A percentile compares a stretch with the other conserved stretches of the same genome.
Evolutionary conservation across 2,329 filamentous ascomycete genomes (phyloP).

Genomic region (Hypomyces perniciosus): DNA sequence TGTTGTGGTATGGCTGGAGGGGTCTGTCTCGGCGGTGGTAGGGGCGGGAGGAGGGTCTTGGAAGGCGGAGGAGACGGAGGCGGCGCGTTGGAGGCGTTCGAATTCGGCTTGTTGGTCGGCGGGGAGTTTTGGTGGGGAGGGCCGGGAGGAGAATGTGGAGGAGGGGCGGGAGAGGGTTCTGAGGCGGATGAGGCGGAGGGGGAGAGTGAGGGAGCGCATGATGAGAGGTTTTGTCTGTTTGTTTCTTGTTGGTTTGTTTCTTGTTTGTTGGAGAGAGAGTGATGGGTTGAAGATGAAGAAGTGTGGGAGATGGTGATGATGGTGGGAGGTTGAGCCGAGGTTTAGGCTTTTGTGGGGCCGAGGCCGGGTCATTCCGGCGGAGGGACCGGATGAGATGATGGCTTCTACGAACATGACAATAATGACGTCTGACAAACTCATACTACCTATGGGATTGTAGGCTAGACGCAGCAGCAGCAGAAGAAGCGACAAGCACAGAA

Average conservation of each 20-base stretch:
- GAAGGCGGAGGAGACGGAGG: slow-evolving; percentile 40
- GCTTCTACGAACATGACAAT: no score
- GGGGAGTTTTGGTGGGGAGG: slow-evolving; percentile 79
- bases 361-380: background rate
- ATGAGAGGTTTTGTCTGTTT: slow-evolving; percentile 1
- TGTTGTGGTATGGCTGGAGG: slow-evolving; percentile 12
- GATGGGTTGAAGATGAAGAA: slow-evolving; percentile 3
- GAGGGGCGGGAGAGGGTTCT: slow-evolving; percentile 25
- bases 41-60: slow-evolving; percentile 22
- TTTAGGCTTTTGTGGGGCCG: slow-evolving; percentile 10
- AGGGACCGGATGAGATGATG: no score
- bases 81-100: slow-evolving; percentile 71
- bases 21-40: slow-evolving; percentile 21
- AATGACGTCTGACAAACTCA: no score
- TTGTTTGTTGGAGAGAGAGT: background rate
- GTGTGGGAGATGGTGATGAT: background rate
- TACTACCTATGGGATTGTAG: no score
- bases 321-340: slow-evolving; percentile 4
- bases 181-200: slow-evolving; percentile 8
- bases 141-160: slow-evolving; percentile 45
- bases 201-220: background rate
- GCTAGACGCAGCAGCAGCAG: no score
- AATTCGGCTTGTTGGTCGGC: slow-evolving; percentile 86
- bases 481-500: no score
- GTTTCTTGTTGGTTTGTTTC: background rate